Base-by-base conservation (phyloP, 148 eudicot genomes). In the Pharnaceum exiguum region DNA sequence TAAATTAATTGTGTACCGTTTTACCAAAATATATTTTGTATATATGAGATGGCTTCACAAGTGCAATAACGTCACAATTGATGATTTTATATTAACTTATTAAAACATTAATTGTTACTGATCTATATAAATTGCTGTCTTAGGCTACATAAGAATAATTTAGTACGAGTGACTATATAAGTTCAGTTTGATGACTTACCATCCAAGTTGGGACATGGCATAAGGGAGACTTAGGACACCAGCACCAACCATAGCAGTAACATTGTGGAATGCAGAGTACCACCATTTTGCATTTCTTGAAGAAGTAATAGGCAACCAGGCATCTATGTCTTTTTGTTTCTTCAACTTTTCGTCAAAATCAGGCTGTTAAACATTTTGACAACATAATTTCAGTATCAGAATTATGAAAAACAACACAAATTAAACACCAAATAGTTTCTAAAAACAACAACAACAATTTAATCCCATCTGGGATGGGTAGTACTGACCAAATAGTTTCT, bases 181-280 rank as follows among this genome's bases (percentile, higher is more conserved):
- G 38, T 7, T 6, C 7, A 2, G 18, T 0, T 23, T 12, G 43
- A 15, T 10, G 11, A 22, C 22, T 2, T 58, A 71, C 75, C 75
- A 71, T 58, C 75, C 75, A 36, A 71, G 75, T 46, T 65, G 53
- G 18, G 75, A 46, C 75, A 71, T 71, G 42, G 75, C 75, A 16
- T 43, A 64, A 51, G 75, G 75, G 37, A 71, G 75, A 39, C 75
- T 56, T 23, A 71, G 75, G 17, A 71, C 75, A 37, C 75, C 75
- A 10, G 75, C 75, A 17, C 75, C 75, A 64, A 71, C 75, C 75
- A 71, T 71, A 3, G 75, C 75, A 3, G 75, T 71, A 35, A 71
- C 75, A 71, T 71, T 71, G 70, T 71, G 75, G 36, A 71, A 71
- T 4, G 75, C 70, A 7, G 75, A 71, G 23, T 71, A 71, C 75